Base-by-base conservation (phyloP, 345 rosid genomes). In the Arabidopsis suecica region DNA sequence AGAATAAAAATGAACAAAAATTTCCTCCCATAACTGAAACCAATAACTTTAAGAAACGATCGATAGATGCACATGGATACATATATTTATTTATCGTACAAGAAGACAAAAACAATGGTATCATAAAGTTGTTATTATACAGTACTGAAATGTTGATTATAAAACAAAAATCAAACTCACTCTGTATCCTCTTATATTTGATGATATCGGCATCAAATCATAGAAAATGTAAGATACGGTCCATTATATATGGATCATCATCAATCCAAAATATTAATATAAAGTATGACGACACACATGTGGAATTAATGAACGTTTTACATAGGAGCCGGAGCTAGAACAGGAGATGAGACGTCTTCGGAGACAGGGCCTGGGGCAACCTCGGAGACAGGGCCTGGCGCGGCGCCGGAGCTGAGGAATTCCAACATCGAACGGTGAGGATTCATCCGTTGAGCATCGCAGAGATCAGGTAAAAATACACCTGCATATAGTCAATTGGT, bases 381-480 rank as follows among this genome's bases (percentile, higher is more conserved):
- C 5, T 73, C 30, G 6, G 86, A 38, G 25, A 40, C 74, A 4
- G 93, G 89, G 45, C 89, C 87, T 3, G 86, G 70, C 14, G 87
- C 83, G 0, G 59, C 87, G 3, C 96, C 91, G 0, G 91, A 84
- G 87, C 94, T 93, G 76, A 83, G 66, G 8, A 85, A 83, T 75
- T 85, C 93, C 16, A 83, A 9, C 99, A 93, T 89, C 3, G 88
- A 83, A 1, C 99, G 88, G 81, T 83, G 90, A 1, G 96, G 97
- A 71, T 88, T 86, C 72, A 53, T 62, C 11, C 90, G 81, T 9
- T 85, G 91, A 32, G 83, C 86, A 12, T 82, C 69, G 22, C 99
- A 95, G 0, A 95, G 83, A 51, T 90, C 93, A 5, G 98, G 98
- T 83, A 95, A 83, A 82, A 83, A 93, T 37, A 89, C 97, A 47